Conservation (phyloP, 345 rosid genomes). For the Melaleuca alternifolia region DNA sequence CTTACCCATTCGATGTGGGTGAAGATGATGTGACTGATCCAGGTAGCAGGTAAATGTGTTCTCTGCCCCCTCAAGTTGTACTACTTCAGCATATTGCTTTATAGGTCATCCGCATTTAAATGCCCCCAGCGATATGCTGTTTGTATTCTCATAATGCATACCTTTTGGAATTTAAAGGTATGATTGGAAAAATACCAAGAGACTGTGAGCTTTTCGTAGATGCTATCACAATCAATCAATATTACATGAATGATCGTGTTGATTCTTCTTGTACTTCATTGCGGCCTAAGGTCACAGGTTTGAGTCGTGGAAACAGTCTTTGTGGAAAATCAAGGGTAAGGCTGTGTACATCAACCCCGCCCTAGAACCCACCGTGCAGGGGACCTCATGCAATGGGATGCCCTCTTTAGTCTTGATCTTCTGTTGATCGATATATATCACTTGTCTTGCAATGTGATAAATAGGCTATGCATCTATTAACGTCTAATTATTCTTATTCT, state of each 20-base stretch:
- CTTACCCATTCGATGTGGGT: conserved; percentile 77
- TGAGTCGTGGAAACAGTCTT: background rate
- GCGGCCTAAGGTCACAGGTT: background rate
- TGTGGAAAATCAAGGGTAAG: background rate
- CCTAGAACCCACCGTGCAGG: background rate
- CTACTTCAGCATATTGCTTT: background rate
- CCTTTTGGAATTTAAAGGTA: background rate
- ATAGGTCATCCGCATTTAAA: background rate
- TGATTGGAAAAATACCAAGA: background rate
- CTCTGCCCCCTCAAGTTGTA: background rate
- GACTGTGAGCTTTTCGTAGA: background rate
- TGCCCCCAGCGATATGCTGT: background rate
- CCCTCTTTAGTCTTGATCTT: background rate
- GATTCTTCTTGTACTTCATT: background rate
- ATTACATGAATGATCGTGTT: background rate
- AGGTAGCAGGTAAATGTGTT: conserved; percentile 51
- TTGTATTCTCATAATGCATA: background rate
- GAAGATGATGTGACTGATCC: conserved; percentile 50
- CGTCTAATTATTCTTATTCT: background rate
- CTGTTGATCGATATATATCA: background rate
- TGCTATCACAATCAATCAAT: background rate
- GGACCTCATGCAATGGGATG: background rate
- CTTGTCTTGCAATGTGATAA: background rate
- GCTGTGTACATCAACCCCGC: background rate
- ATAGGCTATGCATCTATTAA: background rate